Conservation (phyloP, 2,329 filamentous ascomycete species). For the Epichloe sylvatica region DNA sequence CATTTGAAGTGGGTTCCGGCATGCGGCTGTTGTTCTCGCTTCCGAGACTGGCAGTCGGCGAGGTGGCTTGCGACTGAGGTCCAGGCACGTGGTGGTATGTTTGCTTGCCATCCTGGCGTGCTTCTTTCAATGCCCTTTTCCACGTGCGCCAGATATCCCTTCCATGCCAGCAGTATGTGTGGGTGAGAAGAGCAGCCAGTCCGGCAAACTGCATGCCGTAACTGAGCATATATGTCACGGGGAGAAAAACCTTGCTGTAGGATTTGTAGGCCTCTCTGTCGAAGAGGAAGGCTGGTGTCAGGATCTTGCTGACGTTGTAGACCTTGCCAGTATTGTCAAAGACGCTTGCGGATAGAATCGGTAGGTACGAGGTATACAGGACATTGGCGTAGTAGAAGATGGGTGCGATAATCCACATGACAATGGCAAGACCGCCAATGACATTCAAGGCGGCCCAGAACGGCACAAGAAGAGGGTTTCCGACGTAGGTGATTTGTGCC, state of each 20-base stretch:
- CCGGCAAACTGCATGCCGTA: conserved; percentile 80
- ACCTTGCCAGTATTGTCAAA: conserved; percentile 72
- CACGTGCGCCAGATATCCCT: conserved; percentile 69
- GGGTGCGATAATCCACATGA: conserved; percentile 76
- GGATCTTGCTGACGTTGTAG: conserved; percentile 69
- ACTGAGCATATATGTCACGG: conserved; percentile 76
- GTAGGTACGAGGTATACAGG: conserved; percentile 72
- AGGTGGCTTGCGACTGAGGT: conserved; percentile 14
- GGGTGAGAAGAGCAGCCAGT: conserved; percentile 63
- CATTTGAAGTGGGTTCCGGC: conserved; percentile 25
- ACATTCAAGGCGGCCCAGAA: conserved; percentile 84
- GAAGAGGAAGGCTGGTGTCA: conserved; percentile 66
- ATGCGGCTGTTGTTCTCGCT: conserved; percentile 11
- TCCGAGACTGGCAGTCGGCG: conserved; percentile 9
- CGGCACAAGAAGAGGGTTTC: conserved; percentile 67
- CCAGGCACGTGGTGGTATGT: conserved; percentile 37
- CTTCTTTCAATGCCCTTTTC: conserved; percentile 53
- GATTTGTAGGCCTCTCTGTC: conserved; percentile 59
- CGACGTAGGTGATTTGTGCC: conserved; percentile 81
- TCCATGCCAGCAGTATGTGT: conserved; percentile 75
- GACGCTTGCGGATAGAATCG: conserved; percentile 69
- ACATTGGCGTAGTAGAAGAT: conserved; percentile 69
- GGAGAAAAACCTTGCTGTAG: conserved; percentile 76
- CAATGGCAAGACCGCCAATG: conserved; percentile 61
- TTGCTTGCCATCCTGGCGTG: conserved; percentile 33